Base-by-base conservation (phyloP, 2,329 filamentous ascomycete species). In the Pseudocercospora cruenta region DNA sequence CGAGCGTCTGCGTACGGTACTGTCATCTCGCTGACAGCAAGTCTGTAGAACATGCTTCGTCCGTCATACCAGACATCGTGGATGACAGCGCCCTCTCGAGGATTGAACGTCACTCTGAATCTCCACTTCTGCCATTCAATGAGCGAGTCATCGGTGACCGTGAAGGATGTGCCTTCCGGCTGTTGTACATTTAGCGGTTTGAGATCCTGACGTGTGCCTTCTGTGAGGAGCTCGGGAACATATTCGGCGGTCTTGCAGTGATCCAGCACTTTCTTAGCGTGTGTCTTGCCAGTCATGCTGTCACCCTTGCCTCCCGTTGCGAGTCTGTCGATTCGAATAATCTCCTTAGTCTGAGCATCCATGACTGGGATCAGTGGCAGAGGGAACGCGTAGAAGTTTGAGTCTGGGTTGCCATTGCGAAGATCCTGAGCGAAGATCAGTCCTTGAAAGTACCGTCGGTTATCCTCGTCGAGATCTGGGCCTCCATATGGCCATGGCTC, bases 181-280 rank as follows among this genome's bases (percentile, higher is more conserved):
- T 94, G 91, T 1, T 87, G 83, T 54, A 94, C 88, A 70, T 92
- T 87, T 73, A 93, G 85, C 2, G 91, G 90, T 78, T 91, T 92
- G 26, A 83, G 73, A 63, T 82, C 81, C 62, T 78, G 77, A 22
- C 82, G 74, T 54, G 49, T 54, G 10, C 78, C 80, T 6, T 77
- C 75, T 3, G 73, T 67, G 0, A 82, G 49, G 8, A 54, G 49
- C 61, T 83, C 80, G 1, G 73, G 73, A 28, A 75, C 72, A 39
- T 87, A 88, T 68, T 88, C 86, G 10, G 49, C 49, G 21, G 49
- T 54, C 24, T 9, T 54, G 49, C 49, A 54, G 70, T 87, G 85
- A 63, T 84, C 75, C 39, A 82, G 68, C 39, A 82, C 68, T 26
- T 74, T 75, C 28, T 76, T 73, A 16, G 70, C 72, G 62, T 80